phyloP scores from a whole-genome alignment of 1,284 basidiomycete genomes.

The Moniliella sp. region DNA sequence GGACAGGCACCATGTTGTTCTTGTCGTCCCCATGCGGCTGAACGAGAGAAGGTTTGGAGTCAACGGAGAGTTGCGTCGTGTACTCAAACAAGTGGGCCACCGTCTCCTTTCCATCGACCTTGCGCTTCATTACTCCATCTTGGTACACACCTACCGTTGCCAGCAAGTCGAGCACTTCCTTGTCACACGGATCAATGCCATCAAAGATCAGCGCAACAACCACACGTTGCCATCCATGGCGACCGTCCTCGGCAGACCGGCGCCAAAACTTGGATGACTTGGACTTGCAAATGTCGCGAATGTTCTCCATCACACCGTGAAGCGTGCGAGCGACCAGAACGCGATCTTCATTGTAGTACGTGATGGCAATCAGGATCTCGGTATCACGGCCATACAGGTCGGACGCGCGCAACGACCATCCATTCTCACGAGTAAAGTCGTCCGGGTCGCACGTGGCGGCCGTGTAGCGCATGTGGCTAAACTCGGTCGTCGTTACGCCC shows the following conservation, averaged over 20 bases:
- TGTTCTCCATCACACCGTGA: slow-evolving; percentile 30
- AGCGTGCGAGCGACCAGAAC: slow-evolving; percentile 20
- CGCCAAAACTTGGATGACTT: slow-evolving; percentile 78
- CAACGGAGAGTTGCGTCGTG: slow-evolving; percentile 48
- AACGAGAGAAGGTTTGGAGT: no score
- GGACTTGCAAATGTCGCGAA: slow-evolving; percentile 51
- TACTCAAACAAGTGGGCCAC: slow-evolving; percentile 72
- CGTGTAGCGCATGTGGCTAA: slow-evolving; percentile 12
- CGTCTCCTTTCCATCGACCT: slow-evolving; percentile 63
- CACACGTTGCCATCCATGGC: no score
- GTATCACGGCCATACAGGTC: no score
- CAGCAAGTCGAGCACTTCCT: no score
- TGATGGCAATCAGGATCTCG: slow-evolving; percentile 26
- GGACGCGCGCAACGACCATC: no score
- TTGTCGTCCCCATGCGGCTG: no score
- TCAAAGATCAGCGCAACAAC: no score
- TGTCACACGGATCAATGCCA: no score
- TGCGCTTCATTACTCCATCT: slow-evolving; percentile 73
- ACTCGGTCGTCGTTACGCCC: no score
- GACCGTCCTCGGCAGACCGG: no score
- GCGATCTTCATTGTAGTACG: slow-evolving; percentile 26
- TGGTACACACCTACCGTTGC: slow-evolving; percentile 66
- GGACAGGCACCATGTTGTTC: no score
- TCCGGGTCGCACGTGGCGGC: slow-evolving; percentile 11
- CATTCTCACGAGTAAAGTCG: no score